These are phyloP conservation scores for Xerocomus brunneocitrinus DNA, from an alignment of 768 basidiomycete genomes.

Conservation along the genomic window DNA sequence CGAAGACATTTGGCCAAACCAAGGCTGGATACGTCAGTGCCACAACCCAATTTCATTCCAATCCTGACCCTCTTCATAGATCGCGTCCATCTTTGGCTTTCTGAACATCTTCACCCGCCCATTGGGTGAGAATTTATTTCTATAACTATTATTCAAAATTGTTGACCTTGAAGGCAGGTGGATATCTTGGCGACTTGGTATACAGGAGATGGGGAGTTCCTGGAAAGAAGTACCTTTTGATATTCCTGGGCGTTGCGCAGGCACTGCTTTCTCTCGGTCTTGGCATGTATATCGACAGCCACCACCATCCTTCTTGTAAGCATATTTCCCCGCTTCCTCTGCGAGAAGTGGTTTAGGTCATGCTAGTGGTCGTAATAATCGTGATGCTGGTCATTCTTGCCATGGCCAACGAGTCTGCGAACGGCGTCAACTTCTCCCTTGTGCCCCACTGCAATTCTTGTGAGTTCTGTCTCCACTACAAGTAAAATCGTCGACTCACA, in stretches of 20 bases:
- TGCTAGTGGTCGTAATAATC: conserved; percentile 32
- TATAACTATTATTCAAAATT: background rate
- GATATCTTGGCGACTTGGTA: conserved; percentile 43
- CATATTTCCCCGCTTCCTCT: background rate
- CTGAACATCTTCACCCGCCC: conserved; percentile 50
- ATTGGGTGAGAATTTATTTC: conserved; percentile 21
- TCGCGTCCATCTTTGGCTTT: conserved; percentile 38
- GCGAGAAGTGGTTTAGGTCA: background rate
- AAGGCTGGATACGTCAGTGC: conserved; percentile 49
- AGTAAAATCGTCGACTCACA: background rate
- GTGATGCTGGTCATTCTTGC: conserved; percentile 38
- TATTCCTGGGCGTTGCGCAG: conserved; percentile 41
- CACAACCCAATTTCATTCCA: conserved; percentile 15
- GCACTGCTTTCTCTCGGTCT: conserved; percentile 42
- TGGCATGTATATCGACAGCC: conserved; percentile 40
- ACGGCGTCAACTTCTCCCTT: conserved; percentile 49
- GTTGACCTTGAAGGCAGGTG: conserved; percentile 25
- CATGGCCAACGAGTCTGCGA: conserved; percentile 38
- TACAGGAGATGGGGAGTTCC: conserved; percentile 40
- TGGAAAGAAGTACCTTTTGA: conserved; percentile 47
- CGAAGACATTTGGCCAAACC: conserved; percentile 40
- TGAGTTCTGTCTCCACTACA: conserved; percentile 15
- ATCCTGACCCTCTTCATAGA: conserved; percentile 9
- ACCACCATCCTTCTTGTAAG: conserved; percentile 19
- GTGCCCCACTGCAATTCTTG: conserved; percentile 47